Percentiles rank a stretch among this genome's conserved stretches.
These are phyloP conservation scores for Aureobasidium sp. DNA, from an alignment of 2,329 filamentous ascomycete genomes.

Conservation along the genomic window DNA sequence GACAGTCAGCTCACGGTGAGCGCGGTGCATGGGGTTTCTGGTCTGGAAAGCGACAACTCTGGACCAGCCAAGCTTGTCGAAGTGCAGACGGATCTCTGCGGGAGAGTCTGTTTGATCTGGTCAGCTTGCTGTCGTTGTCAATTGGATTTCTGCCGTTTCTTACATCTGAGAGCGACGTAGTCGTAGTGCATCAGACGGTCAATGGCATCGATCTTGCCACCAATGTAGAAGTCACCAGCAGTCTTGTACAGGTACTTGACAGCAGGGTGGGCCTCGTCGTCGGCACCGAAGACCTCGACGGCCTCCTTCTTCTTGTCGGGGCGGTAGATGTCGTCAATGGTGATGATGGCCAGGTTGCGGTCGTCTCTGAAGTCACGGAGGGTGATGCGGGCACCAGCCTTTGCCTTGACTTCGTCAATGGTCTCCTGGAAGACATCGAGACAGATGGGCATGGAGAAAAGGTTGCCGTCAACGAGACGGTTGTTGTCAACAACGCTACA, in stretches of 20 bases:
- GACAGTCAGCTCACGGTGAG: conserved; percentile 71
- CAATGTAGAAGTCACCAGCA: conserved; percentile 82
- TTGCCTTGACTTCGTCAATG: conserved; percentile 66
- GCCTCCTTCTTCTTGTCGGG: conserved; percentile 93
- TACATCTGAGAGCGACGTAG: conserved; percentile 92
- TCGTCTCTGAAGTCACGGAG: conserved; percentile 96
- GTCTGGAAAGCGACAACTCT: conserved; percentile 99
- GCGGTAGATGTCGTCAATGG: conserved; percentile 88
- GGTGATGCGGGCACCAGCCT: conserved; percentile 72
- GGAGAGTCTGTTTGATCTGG: conserved; percentile 61
- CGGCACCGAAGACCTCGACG: conserved; percentile 86
- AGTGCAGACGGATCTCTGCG: conserved; percentile 88
- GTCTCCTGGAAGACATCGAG: conserved; percentile 72
- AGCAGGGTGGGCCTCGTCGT: conserved; percentile 74
- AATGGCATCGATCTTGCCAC: conserved; percentile 91
- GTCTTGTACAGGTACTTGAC: conserved; percentile 80
- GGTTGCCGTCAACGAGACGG: conserved; percentile 77
- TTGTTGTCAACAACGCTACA: conserved; percentile 76
- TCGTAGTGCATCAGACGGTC: conserved; percentile 97
- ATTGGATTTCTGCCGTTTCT: conserved; percentile 12
- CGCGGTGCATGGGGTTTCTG: conserved; percentile 97
- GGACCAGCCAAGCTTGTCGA: conserved; percentile 99
- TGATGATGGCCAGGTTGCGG: conserved; percentile 90
- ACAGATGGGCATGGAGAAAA: conserved; percentile 96
- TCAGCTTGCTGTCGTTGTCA: conserved; percentile 13